phyloP scores from a whole-genome alignment of 345 rosid species.

The Barbarea vulgaris region DNA sequence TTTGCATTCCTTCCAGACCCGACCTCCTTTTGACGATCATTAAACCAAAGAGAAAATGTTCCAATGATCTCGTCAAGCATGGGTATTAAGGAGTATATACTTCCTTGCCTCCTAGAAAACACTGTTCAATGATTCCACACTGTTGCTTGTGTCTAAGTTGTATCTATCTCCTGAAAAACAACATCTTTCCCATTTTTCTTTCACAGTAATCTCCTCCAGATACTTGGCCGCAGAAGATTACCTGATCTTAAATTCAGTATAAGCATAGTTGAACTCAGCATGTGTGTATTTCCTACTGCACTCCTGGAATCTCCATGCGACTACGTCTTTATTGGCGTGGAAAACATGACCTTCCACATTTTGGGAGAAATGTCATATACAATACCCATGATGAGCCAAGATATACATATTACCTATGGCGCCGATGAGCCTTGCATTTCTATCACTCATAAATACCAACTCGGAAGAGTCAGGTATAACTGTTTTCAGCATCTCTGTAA shows the following conservation, averaged over 20 bases:
- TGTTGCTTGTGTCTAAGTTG: not conserved
- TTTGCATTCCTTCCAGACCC: no score
- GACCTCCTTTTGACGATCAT: no score
- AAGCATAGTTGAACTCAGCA: not conserved
- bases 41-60: not conserved
- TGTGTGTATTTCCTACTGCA: not conserved
- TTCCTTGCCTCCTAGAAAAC: not conserved
- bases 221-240: not conserved
- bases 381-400: not conserved
- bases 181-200: not conserved
- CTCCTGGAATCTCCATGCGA: not conserved
- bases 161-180: not conserved
- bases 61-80: not conserved
- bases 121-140: not conserved
- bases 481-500: no score
- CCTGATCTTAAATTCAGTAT: not conserved
- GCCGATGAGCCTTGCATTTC: no score
- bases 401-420: not conserved
- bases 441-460: no score
- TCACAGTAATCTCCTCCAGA: not conserved
- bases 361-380: not conserved
- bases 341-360: not conserved
- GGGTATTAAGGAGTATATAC: not conserved
- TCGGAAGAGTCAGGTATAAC: no score
- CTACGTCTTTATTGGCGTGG: not conserved